These are phyloP conservation scores for Sclerotinia glacialis DNA, from an alignment of 2,329 filamentous ascomycete genomes.

Conservation along the genomic window DNA sequence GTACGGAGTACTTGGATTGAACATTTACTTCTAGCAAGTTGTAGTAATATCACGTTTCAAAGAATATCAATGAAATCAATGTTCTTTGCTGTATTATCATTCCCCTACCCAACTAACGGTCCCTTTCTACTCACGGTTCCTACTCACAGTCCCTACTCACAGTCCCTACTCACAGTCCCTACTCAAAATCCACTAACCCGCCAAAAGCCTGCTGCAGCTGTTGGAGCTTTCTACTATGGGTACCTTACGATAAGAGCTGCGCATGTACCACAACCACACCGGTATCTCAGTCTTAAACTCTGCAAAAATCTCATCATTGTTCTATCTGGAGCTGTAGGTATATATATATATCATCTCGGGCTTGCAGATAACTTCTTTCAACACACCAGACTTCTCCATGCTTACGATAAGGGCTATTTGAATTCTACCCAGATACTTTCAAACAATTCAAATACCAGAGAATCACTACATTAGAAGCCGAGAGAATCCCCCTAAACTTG, in stretches of 20 bases:
- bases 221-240: constrained; percentile 15
- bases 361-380: neutral
- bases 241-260: constrained; percentile 12
- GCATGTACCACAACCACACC: constrained; percentile 8
- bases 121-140: too few relatives aligned
- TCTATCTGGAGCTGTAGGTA: neutral
- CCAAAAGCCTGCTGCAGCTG: neutral
- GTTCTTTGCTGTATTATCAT: neutral
- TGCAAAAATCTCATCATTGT: neutral
- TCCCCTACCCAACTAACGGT: neutral
- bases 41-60: neutral
- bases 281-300: neutral
- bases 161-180: neutral
- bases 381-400: neutral
- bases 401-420: neutral
- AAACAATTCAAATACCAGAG: neutral
- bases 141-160: too few relatives aligned
- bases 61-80: neutral
- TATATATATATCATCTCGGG: neutral
- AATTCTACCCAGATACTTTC: neutral
- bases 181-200: neutral
- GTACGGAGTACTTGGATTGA: neutral
- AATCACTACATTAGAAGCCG: neutral
- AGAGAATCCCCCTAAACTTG: neutral
- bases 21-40: neutral